A percentile compares a stretch with the other conserved stretches of the same genome.
These are phyloP conservation scores for Mrakia hoshinonis DNA, from an alignment of 768 basidiomycete species.

Conservation along the genomic window DNA sequence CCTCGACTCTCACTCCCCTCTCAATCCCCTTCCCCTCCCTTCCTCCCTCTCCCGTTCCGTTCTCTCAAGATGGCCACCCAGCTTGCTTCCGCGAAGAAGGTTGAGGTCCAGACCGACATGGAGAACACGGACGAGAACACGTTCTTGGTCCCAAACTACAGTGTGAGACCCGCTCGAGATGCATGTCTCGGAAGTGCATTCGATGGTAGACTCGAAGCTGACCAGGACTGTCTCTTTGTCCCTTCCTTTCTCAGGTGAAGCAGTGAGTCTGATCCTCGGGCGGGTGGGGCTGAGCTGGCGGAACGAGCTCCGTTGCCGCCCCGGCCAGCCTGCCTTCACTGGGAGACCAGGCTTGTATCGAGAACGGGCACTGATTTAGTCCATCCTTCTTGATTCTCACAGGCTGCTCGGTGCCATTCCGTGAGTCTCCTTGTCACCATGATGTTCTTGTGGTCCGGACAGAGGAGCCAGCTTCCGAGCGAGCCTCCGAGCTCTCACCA, in stretches of 20 bases:
- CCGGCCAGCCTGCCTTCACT: background rate
- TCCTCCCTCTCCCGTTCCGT: background rate
- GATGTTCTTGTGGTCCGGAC: background rate
- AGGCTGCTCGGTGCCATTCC: slow-evolving; percentile 67
- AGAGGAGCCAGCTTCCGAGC: no score
- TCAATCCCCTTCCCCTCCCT: background rate
- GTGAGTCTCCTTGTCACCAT: slow-evolving; percentile 31
- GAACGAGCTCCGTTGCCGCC: background rate
- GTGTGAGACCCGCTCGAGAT: slow-evolving; percentile 44
- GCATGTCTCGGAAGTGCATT: no score
- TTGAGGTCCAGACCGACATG: slow-evolving; percentile 13
- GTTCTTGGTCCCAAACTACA: slow-evolving; percentile 65
- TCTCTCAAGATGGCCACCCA: slow-evolving; percentile 12
- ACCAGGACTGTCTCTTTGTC: background rate
- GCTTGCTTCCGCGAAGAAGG: background rate
- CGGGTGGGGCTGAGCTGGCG: no score
- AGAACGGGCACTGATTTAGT: no score
- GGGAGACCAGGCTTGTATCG: no score
- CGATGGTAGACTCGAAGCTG: no score
- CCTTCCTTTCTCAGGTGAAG: slow-evolving; percentile 44
- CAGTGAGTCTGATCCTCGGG: slow-evolving; percentile 42
- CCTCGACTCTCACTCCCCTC: background rate
- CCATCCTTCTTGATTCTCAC: no score
- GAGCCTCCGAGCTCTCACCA: background rate
- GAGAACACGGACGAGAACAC: slow-evolving; percentile 28